Conservation (phyloP, 306 rosid genomes). For the Pyrus betulifolia region DNA sequence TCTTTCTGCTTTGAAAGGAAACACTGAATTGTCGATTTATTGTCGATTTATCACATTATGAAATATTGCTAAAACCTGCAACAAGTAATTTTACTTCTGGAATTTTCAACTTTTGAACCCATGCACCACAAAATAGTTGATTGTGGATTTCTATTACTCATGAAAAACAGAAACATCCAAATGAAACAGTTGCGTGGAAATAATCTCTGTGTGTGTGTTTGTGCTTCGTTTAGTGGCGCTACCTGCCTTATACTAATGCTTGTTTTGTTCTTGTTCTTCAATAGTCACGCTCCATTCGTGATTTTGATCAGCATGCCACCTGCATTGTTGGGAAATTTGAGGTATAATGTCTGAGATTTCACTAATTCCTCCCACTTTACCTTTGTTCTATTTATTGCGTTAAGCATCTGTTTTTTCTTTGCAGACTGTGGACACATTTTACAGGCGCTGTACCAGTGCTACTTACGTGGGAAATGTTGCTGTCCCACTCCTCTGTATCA, state of each 20-base stretch:
- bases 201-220: neutral
- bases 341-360: conserved; percentile 35
- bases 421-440: conserved; percentile 90
- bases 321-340: conserved; percentile 80
- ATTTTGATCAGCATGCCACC: conserved; percentile 85
- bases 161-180: neutral
- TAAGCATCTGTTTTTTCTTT: conserved; percentile 29
- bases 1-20: neutral
- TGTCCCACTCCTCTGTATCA: conserved; percentile 83
- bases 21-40: neutral
- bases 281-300: conserved; percentile 81
- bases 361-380: conserved; percentile 8
- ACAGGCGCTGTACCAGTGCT: conserved; percentile 78
- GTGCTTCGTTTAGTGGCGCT: neutral
- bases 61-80: neutral
- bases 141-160: neutral
- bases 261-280: conserved; percentile 23
- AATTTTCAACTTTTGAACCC: neutral
- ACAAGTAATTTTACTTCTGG: neutral
- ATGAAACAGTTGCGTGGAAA: neutral
- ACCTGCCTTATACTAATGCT: conserved; percentile 4
- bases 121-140: neutral
- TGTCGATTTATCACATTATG: neutral
- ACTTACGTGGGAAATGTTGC: conserved; percentile 68
- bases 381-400: neutral